These are phyloP conservation scores for Fusarium circinatum DNA, from an alignment of 2,329 filamentous ascomycete genomes.

Conservation along the genomic window DNA sequence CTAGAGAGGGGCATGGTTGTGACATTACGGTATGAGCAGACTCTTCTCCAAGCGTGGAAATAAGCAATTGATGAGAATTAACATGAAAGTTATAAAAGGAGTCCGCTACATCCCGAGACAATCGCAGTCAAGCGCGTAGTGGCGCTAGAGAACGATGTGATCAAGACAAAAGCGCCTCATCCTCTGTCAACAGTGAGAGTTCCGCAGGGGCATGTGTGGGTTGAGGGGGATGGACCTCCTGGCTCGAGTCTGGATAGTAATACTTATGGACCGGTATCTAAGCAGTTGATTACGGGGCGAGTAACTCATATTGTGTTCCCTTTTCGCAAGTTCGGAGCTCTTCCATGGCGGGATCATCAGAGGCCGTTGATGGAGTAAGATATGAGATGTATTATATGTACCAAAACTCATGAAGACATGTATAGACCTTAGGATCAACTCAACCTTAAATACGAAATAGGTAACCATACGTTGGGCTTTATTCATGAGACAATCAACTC, in stretches of 20 bases:
- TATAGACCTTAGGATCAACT: background rate
- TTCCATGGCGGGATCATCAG: constrained; percentile 67
- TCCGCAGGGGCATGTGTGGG: constrained; percentile 89
- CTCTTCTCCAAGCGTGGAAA: background rate
- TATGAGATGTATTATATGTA: background rate
- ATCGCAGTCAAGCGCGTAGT: constrained; percentile 85
- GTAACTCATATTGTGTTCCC: constrained; percentile 80
- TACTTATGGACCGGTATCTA: constrained; percentile 85
- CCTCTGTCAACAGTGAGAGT: constrained; percentile 68
- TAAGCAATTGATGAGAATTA: background rate
- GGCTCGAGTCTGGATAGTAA: constrained; percentile 84
- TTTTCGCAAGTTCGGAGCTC: constrained; percentile 64
- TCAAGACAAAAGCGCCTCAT: constrained; percentile 73
- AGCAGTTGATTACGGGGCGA: constrained; percentile 77
- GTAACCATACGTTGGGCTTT: background rate
- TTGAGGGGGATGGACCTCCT: constrained; percentile 87
- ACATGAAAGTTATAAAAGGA: constrained; percentile 58
- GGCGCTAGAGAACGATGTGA: constrained; percentile 80
- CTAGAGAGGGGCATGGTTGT: constrained; percentile 79
- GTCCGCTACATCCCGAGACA: constrained; percentile 74
- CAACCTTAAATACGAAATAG: no score
- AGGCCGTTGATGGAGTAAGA: constrained; percentile 39
- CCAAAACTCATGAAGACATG: background rate
- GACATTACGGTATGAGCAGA: constrained; percentile 69
- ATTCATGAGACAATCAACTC: background rate